Percentiles rank a stretch among this genome's conserved stretches.
phyloP scores from a whole-genome alignment of 2,329 filamentous ascomycete genomes.

The Scedosporium apiospermum region DNA sequence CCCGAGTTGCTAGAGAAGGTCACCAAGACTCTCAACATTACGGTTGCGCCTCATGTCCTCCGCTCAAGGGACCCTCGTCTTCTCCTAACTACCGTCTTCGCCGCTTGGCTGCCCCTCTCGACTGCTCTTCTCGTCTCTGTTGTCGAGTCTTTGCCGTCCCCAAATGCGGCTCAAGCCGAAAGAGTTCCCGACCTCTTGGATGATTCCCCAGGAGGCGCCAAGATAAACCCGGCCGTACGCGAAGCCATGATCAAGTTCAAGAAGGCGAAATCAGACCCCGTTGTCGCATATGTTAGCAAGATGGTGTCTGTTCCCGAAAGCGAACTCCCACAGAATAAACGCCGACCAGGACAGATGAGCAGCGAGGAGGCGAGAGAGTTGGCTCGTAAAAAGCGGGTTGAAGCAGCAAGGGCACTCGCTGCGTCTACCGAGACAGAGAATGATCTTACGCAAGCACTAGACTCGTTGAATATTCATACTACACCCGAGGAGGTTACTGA shows the following conservation, averaged over 20 bases:
- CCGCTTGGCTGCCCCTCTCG: constrained; percentile 84
- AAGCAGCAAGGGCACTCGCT: constrained; percentile 72
- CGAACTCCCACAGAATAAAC: constrained; percentile 80
- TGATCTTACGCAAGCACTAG: background rate
- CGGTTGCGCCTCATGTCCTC: constrained; percentile 72
- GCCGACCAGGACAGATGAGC: constrained; percentile 60
- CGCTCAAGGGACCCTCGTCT: constrained; percentile 76
- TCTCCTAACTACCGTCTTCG: constrained; percentile 77
- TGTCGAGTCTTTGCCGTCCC: constrained; percentile 84
- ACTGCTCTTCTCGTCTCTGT: constrained; percentile 90
- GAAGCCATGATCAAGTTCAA: constrained; percentile 80
- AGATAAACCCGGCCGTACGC: constrained; percentile 59
- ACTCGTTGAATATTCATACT: constrained; percentile 31
- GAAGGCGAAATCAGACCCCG: constrained; percentile 57
- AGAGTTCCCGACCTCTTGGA: constrained; percentile 73
- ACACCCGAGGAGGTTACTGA: constrained; percentile 35
- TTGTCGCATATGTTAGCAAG: constrained; percentile 94
- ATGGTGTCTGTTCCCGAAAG: constrained; percentile 95
- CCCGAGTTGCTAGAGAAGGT: constrained; percentile 81
- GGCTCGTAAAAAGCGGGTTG: constrained; percentile 78
- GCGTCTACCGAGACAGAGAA: constrained; percentile 30
- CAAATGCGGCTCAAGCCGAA: constrained; percentile 66
- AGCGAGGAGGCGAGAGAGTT: constrained; percentile 86
- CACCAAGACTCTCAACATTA: constrained; percentile 80
- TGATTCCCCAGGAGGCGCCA: constrained; percentile 64